phyloP scores from a whole-genome alignment of 1,284 basidiomycete species.

The Heimioporus retisporus region DNA sequence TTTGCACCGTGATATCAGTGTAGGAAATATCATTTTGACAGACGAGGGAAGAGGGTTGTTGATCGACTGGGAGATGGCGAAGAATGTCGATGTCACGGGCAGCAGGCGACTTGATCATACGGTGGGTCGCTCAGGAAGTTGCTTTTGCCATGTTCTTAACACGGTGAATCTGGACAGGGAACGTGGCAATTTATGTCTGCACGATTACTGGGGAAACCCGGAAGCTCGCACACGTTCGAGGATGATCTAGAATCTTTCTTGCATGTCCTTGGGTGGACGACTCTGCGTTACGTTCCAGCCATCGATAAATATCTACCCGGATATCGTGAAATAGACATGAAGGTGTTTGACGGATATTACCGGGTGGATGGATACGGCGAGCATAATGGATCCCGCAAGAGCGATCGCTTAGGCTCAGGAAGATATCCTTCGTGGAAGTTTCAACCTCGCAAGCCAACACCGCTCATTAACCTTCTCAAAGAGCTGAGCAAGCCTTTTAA shows the following conservation, averaged over 20 bases:
- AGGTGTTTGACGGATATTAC: not conserved
- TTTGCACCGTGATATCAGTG: too few relatives aligned
- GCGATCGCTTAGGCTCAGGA: too few relatives aligned
- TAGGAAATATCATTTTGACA: too few relatives aligned
- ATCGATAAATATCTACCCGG: too few relatives aligned
- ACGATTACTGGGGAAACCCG: not conserved
- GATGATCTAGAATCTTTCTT: constrained; percentile 10
- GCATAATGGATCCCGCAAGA: not conserved
- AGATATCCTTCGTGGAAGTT: not conserved
- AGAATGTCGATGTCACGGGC: too few relatives aligned
- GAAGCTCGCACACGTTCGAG: not conserved
- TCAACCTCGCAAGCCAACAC: not conserved
- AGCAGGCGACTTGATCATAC: not conserved
- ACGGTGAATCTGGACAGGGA: not conserved
- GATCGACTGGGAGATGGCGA: too few relatives aligned
- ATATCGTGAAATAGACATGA: not conserved
- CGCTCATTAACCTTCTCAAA: not conserved
- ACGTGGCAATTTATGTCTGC: not conserved
- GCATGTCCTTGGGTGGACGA: constrained; percentile 6
- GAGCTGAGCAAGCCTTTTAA: not conserved
- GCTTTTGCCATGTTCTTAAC: too few relatives aligned
- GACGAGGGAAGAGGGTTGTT: too few relatives aligned
- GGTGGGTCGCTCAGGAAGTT: not conserved
- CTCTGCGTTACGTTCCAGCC: not conserved
- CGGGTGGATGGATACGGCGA: not conserved